Base-by-base conservation (phyloP, 73 alveolate genomes). In the Paramecium pentaurelia region DNA sequence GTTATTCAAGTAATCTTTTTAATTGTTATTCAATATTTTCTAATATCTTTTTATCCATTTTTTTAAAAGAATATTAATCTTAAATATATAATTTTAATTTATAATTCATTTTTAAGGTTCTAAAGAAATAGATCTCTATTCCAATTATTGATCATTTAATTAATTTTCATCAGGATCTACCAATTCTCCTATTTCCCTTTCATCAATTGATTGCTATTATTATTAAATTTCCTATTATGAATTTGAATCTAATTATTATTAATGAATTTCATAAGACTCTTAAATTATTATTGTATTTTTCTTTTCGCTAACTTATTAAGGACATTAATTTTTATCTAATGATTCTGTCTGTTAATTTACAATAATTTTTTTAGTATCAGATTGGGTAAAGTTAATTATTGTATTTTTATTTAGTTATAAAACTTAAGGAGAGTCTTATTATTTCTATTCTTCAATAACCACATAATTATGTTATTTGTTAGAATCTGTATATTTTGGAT, bases 21-120 rank as follows among this genome's bases (percentile, higher is more conserved):
- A 64, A 47, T 80, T 80, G 30, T 36, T 80, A 80, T 45, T 45
- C 44, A 18, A 80, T 80, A 49, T 80, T 80, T 22, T 80, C 91
- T 49, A 80, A 80, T 45, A 80, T 45, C 42, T 77, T 80, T 25
- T 40, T 40, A 45, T 80, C 71, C 91, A 45, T 80, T 45, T 44
- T 6, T 14, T 80, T 25, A 80, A 40, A 75, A 20, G 28, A 22
- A 28, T 28, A 2, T 54, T 54, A 54, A 54, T 54, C 20, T 54
- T 54, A 16, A 54, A 54, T 18, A 54, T 54, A 54, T 54, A 54
- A 49, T 20, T 4, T 54, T 54, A 54, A 18, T n/a, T 54, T 36
- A 54, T 49, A 54, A 54, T 54, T 54, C 84, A 54, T 54, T 64
- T 64, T 64, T 22, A 64, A 28, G 51, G 51, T 32, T 64, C 84